phyloP scores from a whole-genome alignment of 169 alveolate genomes.

The Neospora caninum region DNA sequence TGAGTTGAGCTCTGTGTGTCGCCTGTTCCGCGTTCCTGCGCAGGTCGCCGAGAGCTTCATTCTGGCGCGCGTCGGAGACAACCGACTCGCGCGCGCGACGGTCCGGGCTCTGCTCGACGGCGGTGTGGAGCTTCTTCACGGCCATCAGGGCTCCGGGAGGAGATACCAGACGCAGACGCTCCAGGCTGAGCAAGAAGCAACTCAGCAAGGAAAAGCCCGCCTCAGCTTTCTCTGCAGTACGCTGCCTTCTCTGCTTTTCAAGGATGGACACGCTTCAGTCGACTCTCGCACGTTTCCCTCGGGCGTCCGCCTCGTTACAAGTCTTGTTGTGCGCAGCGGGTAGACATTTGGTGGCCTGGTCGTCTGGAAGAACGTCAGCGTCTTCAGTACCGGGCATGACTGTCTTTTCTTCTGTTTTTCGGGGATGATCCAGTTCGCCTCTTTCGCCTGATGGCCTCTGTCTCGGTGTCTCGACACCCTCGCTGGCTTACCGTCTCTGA shows the following conservation, averaged over 20 bases:
- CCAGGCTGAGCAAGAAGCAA: conserved; percentile 24
- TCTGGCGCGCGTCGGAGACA: conserved; percentile 54
- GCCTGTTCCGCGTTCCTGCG: neutral
- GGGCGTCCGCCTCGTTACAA: too few species aligned
- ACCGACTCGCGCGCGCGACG: conserved; percentile 49
- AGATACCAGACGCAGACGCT: conserved; percentile 36
- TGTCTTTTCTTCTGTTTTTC: neutral
- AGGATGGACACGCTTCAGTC: neutral
- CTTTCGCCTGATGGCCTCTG: neutral
- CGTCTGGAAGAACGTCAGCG: neutral
- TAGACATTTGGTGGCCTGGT: too few species aligned
- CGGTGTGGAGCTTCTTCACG: conserved; percentile 22
- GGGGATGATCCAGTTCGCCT: neutral
- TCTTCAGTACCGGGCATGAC: neutral
- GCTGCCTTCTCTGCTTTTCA: neutral
- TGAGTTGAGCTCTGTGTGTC: too few species aligned
- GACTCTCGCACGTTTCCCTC: too few species aligned
- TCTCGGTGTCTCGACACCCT: neutral
- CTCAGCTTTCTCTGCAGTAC: conserved; percentile 38
- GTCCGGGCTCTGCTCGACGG: conserved; percentile 47
- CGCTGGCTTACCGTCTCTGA: neutral
- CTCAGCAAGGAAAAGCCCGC: conserved; percentile 37
- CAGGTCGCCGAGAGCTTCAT: conserved; percentile 57
- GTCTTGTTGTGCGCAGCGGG: too few species aligned
- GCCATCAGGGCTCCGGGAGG: neutral